A percentile compares a stretch with the other conserved stretches of the same genome.
phyloP scores from a whole-genome alignment of 345 rosid species.

The Geranium rotundifolium region DNA sequence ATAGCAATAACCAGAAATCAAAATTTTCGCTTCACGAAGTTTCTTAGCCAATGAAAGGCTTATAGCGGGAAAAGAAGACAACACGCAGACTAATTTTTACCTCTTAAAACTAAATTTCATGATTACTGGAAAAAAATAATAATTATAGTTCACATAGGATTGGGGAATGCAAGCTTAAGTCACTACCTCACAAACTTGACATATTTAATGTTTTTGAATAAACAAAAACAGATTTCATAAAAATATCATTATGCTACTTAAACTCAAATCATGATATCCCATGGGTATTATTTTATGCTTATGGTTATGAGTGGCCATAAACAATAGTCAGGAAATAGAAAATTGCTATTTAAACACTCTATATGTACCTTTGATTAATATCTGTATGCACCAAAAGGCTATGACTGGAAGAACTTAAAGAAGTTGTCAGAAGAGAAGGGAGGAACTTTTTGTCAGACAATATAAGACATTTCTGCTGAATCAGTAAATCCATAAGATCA shows the following conservation, averaged over 20 bases:
- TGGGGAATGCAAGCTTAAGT: too few relatives aligned
- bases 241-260: too few relatives aligned
- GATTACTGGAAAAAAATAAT: too few relatives aligned
- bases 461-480: slow-evolving; percentile 68
- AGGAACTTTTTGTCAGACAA: slow-evolving; percentile 65
- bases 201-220: too few relatives aligned
- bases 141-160: neutral
- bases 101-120: neutral
- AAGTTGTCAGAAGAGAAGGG: slow-evolving; percentile 59
- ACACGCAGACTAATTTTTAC: neutral
- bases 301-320: neutral
- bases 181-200: neutral
- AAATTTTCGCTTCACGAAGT: too few relatives aligned
- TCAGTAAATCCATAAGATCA: slow-evolving; percentile 59
- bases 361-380: slow-evolving; percentile 51
- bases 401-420: slow-evolving; percentile 45
- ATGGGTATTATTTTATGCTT: neutral
- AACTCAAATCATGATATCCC: neutral
- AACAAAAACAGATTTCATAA: too few relatives aligned
- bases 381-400: slow-evolving; percentile 55
- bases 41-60: too few relatives aligned
- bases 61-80: too few relatives aligned
- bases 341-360: neutral
- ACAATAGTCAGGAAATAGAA: neutral
- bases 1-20: too few relatives aligned